Base-by-base conservation (phyloP, 179 eudicot genomes). In the Corrigiola litoralis region DNA sequence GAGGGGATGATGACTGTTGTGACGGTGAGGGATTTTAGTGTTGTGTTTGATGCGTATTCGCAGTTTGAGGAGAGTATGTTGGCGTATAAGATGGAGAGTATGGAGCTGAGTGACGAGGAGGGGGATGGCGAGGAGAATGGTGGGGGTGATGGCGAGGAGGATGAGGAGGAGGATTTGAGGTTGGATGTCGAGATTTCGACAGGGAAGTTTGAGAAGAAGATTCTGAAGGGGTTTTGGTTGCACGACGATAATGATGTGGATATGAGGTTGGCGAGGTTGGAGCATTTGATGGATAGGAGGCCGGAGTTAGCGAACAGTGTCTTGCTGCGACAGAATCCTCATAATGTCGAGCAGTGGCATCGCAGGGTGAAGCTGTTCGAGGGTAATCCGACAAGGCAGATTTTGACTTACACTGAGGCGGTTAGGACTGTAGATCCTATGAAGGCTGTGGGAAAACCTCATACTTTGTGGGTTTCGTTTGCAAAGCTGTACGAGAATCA, bases 301-400 rank as follows among this genome's bases (percentile, higher is more conserved):
- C 97, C 97, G 0, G 99, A 87, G 61, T 72, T 94, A 58, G 92
- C 94, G 6, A 94, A 94, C 32, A 94, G 99, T 69, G 99, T 94
- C 14, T 87, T 94, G 32, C 85, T 94, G 41, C 77, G 99, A 21
- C 97, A 94, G 62, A 94, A 94, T 44, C 99, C 99, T 2, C 99
- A 94, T 64, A 94, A 94, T 78, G 99, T 94, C 34, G 99, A 94
- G 78, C 97, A 94, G 61, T 94, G 99, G 99, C 97, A 90, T 74
- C 62, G 97, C 46, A 75, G 99, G 65, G 94, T 88, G 37, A 90
- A 94, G 77, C 86, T 94, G 29, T 94, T 94, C 72, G 89, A 94
- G 77, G 94, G 86, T 47, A 90, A 94, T 67, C 96, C 99, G 0
- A 80, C 96, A 4, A 86, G 76, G 73, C 94, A 90, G 64, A 84